These are phyloP conservation scores for Phycomyces nitens DNA, from an alignment of 192 early-diverging fungal species.

Conservation along the genomic window DNA sequence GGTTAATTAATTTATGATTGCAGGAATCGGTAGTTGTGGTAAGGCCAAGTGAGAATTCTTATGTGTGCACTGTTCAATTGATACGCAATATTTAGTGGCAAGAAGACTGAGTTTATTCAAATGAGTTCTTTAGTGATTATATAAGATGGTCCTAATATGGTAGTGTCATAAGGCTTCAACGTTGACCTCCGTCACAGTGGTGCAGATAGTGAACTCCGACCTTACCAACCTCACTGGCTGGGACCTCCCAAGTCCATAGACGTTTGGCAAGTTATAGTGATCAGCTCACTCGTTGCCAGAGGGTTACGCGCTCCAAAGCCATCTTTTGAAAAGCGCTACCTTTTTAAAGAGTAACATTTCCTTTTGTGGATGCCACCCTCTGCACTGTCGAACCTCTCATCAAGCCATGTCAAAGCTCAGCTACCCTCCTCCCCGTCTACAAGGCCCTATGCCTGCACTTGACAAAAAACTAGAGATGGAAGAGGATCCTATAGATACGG, in stretches of 20 bases:
- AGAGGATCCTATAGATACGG: conserved; percentile 70
- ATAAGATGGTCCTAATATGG: too few species aligned
- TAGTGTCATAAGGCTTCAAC: too few species aligned
- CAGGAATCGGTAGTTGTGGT: too few species aligned
- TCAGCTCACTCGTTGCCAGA: not conserved
- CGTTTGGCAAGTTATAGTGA: conserved; percentile 1
- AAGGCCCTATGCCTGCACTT: not conserved
- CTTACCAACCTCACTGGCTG: not conserved
- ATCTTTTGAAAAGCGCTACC: not conserved
- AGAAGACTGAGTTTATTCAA: too few species aligned
- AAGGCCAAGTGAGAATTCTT: too few species aligned
- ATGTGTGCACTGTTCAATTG: too few species aligned
- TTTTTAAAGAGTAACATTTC: not conserved
- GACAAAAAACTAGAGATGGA: conserved; percentile 18
- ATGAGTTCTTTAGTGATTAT: too few species aligned
- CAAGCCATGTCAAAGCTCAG: not conserved
- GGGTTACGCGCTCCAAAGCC: not conserved
- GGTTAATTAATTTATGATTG: too few species aligned
- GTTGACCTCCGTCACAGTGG: too few species aligned
- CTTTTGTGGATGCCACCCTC: not conserved
- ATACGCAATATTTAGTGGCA: too few species aligned
- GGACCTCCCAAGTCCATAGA: not conserved
- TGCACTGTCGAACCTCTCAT: not conserved
- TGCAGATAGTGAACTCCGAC: too few species aligned
- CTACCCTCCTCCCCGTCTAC: not conserved